These are phyloP conservation scores for Stenogyne calaminthoides DNA, from an alignment of 305 asterid genomes.

Conservation along the genomic window DNA sequence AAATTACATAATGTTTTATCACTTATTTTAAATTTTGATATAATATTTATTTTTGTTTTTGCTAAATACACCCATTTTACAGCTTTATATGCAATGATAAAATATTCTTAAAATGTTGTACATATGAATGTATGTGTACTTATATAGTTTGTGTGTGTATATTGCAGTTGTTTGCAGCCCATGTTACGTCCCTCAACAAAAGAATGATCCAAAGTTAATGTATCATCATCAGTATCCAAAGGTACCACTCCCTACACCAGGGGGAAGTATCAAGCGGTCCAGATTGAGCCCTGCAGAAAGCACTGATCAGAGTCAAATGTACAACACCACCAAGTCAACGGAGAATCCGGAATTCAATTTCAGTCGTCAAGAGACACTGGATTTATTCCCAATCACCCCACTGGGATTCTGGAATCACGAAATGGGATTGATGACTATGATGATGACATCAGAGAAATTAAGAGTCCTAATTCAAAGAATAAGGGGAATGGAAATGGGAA, in stretches of 20 bases:
- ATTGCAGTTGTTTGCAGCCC: conserved; percentile 67
- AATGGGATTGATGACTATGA: too few relatives aligned
- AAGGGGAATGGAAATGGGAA: conserved; percentile 8
- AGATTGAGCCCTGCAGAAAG: conserved; percentile 16
- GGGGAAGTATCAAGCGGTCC: conserved; percentile 39
- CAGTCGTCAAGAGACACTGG: conserved; percentile 64
- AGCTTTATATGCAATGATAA: too few relatives aligned
- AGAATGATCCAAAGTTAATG: conserved; percentile 39
- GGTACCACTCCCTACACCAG: conserved; percentile 44
- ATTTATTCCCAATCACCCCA: conserved; percentile 82
- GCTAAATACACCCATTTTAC: too few relatives aligned
- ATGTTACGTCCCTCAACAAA: conserved; percentile 46
- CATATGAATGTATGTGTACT: too few relatives aligned
- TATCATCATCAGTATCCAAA: conserved; percentile 46
- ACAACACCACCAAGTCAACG: too few relatives aligned
- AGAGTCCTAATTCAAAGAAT: not conserved
- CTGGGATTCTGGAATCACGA: conserved; percentile 53
- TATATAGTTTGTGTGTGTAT: too few relatives aligned
- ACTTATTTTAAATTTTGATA: too few relatives aligned
- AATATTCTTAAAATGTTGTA: too few relatives aligned
- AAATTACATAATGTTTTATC: too few relatives aligned
- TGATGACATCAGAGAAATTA: not conserved
- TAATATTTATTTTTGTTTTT: too few relatives aligned
- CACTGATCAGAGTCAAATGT: too few relatives aligned
- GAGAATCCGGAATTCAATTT: too few relatives aligned